Evolutionary conservation across 192 early-diverging fungal species (phyloP), one percentile per base, ranked within the genome.

Genomic region (Rhizophagus clarus): DNA sequence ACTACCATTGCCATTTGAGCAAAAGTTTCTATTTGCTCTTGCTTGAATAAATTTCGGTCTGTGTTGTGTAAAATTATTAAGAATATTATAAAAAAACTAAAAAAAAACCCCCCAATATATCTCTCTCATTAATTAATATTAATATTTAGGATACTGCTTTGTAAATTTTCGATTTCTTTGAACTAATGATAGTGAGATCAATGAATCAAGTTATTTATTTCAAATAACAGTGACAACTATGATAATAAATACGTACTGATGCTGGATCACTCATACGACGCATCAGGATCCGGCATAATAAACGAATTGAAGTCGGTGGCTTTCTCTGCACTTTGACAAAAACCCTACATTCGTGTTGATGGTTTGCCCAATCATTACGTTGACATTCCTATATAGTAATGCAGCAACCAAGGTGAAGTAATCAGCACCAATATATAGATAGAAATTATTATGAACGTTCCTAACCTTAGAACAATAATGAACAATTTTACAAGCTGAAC

Each of bases 1-100:
- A 87, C 45, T 7, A 88, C 79, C 72, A 81, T 77, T n/a, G 81
- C 29, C 81, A 88, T 76, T 70, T 87, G 85, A 15, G 83, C 83
- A 83, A 88, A 87, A 12, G 77, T 79, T 75, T 87, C 81, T 10
- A 87, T 42, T 72, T 77, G 31, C 20, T 51, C 17, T 40, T 66
- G 14, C 9, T 76, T 40, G 81, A 81, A 85, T 29, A 85, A 69
- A 20, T 11, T 22, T 67, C 76, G 40, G 61, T 82, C 83, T 85
- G 74, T 20, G 10, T 45, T 14, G 24, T 26, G 32, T 26, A 7
- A 34, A 63, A 74, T 28, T 22, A 32, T 63, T 15, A 24, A 45
- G 70, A 31, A 14, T 26, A 49, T n/a, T 10, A 42, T 28, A 32
- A 51, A 47, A 17, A 42, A n/a, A n/a, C n/a, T n/a, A n/a, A n/a